Conservation (phyloP, 2,329 filamentous ascomycete species). For the Westerdykella aurantiaca region DNA sequence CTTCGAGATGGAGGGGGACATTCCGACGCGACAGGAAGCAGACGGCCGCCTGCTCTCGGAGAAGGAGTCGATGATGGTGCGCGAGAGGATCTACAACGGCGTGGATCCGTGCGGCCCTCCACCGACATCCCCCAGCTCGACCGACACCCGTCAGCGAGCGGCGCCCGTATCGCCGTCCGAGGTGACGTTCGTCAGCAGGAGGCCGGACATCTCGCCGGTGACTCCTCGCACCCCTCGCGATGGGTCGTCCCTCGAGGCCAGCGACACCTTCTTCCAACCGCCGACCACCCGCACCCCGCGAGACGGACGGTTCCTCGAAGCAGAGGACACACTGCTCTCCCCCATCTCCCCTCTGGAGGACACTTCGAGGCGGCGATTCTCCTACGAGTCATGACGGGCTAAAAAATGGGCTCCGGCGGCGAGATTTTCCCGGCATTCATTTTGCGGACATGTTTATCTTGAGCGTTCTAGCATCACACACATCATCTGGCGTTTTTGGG, state of each 20-base stretch:
- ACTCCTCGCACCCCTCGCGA: slow-evolving; percentile 19
- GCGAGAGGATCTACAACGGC: slow-evolving; percentile 45
- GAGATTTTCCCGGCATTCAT: background rate
- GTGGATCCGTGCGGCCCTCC: slow-evolving; percentile 28
- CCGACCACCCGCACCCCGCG: slow-evolving; percentile 19
- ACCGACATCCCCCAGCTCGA: slow-evolving; percentile 12
- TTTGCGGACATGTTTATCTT: background rate
- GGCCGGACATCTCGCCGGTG: slow-evolving; percentile 24
- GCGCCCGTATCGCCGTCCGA: slow-evolving; percentile 22
- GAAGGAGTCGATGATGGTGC: slow-evolving; percentile 44
- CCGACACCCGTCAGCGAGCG: slow-evolving; percentile 18
- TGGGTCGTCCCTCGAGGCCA: slow-evolving; percentile 4
- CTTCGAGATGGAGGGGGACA: slow-evolving; percentile 51
- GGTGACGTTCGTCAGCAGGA: slow-evolving; percentile 23
- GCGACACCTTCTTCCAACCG: slow-evolving; percentile 4
- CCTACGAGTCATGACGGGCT: slow-evolving; percentile 33
- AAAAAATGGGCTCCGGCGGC: slow-evolving; percentile 7
- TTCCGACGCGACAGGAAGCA: slow-evolving; percentile 49
- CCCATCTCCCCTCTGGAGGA: slow-evolving; percentile 33
- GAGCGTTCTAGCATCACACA: too few relatives aligned
- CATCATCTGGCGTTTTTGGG: too few relatives aligned
- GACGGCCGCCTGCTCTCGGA: slow-evolving; percentile 44
- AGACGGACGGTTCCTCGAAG: slow-evolving; percentile 15
- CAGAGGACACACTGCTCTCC: slow-evolving; percentile 27
- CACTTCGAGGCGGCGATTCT: slow-evolving; percentile 32